Evolutionary conservation across 257 asterid species (phyloP).

Genomic region (Vinca minor): DNA sequence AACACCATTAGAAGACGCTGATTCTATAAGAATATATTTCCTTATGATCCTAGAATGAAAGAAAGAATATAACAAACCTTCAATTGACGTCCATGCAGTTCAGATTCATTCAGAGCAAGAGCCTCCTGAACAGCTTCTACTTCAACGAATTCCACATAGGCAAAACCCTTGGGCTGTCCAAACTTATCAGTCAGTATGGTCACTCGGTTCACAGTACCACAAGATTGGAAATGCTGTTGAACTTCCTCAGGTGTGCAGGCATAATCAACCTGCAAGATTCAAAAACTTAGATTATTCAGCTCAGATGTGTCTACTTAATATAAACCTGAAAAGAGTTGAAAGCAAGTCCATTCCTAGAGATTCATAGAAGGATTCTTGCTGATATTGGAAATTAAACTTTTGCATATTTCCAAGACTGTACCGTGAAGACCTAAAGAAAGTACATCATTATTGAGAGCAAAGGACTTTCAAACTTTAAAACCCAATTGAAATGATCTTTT

Average conservation of each 20-base stretch:
- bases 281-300: not conserved
- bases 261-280: slow-evolving; percentile 67
- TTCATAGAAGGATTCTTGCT: not conserved
- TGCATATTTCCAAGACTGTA: not conserved
- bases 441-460: slow-evolving; percentile 10
- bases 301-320: not conserved
- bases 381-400: not conserved
- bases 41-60: not conserved
- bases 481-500: not conserved
- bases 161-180: slow-evolving; percentile 98
- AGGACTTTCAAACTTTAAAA: not conserved
- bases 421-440: not conserved
- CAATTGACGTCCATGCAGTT: slow-evolving; percentile 89
- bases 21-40: too few species aligned
- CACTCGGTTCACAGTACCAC: slow-evolving; percentile 94
- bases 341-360: not conserved
- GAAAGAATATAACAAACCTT: slow-evolving; percentile 38
- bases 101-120: slow-evolving; percentile 78
- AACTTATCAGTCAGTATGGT: slow-evolving; percentile 91
- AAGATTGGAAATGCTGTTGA: slow-evolving; percentile 91
- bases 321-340: not conserved
- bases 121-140: slow-evolving; percentile 89
- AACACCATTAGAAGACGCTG: not conserved
- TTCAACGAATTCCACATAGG: slow-evolving; percentile 85
- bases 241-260: slow-evolving; percentile 98